Evolutionary conservation across 2,329 filamentous ascomycete genomes (phyloP).

Genomic region (Calonectria fujianensis): DNA sequence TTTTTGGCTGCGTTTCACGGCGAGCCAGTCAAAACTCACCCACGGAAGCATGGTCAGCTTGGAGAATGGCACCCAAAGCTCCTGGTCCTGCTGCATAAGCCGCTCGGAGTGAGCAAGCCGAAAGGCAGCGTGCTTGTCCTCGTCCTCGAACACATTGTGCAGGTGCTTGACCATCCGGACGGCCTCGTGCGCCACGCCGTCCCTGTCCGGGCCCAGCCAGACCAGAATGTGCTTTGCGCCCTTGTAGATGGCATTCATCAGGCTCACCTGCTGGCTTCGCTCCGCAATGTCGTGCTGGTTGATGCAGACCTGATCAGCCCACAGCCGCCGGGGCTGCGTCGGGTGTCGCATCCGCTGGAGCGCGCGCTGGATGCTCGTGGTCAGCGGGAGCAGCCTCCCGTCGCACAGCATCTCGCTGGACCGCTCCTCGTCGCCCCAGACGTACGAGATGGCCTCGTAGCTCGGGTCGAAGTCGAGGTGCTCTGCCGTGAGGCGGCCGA

Average conservation of each 20-base stretch:
- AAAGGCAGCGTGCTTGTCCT: constrained; percentile 56
- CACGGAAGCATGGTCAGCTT: constrained; percentile 58
- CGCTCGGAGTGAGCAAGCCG: constrained; percentile 56
- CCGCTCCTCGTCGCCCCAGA: constrained; percentile 57
- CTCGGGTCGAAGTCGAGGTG: constrained; percentile 48
- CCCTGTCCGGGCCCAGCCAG: constrained; percentile 60
- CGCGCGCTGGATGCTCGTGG: constrained; percentile 57
- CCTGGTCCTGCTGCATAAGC: constrained; percentile 53
- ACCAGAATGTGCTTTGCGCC: constrained; percentile 58
- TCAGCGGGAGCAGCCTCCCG: constrained; percentile 53
- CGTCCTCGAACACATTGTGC: constrained; percentile 56
- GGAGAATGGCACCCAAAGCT: constrained; percentile 58
- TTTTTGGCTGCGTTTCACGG: neutral
- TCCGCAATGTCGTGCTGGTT: constrained; percentile 62
- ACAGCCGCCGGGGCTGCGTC: constrained; percentile 56
- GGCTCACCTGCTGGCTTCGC: constrained; percentile 60
- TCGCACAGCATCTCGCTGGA: constrained; percentile 51
- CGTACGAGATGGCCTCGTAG: constrained; percentile 62
- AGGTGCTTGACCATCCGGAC: constrained; percentile 55
- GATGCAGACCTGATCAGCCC: constrained; percentile 65
- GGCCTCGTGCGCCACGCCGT: constrained; percentile 55
- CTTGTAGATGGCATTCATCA: constrained; percentile 63
- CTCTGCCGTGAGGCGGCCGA: constrained; percentile 53
- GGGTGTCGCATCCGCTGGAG: constrained; percentile 55
- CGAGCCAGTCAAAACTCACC: constrained; percentile 51